Percentiles rank a stretch among this genome's conserved stretches.
Evolutionary conservation across 306 rosid genomes (phyloP).

Genomic region (Mucuna pruriens): DNA sequence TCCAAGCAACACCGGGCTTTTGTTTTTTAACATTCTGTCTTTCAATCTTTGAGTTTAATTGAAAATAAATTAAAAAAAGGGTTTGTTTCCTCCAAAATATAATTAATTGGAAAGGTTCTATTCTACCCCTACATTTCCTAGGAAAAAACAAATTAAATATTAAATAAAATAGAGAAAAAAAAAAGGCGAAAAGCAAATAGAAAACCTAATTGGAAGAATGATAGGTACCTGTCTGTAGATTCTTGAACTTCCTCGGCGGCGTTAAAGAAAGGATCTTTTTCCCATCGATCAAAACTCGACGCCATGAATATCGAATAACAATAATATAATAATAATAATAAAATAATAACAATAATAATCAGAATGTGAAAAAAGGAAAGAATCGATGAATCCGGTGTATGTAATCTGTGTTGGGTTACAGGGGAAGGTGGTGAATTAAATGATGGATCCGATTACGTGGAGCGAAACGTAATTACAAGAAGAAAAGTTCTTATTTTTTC

Average conservation of each 20-base stretch:
- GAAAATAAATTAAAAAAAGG: neutral
- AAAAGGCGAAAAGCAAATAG: neutral
- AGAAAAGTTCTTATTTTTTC: neutral
- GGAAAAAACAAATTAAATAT: neutral
- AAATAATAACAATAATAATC: neutral
- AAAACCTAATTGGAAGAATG: neutral
- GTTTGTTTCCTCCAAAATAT: neutral
- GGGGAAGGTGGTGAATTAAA: neutral
- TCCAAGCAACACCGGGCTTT: neutral
- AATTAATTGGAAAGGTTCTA: slow-evolving; percentile 5
- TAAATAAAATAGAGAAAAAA: neutral
- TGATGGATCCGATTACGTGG: neutral
- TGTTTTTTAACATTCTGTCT: neutral
- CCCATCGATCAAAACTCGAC: slow-evolving; percentile 93
- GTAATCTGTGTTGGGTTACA: neutral
- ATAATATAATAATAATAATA: neutral
- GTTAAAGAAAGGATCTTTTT: slow-evolving; percentile 91
- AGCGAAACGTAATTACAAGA: neutral
- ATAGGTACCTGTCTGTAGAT: slow-evolving; percentile 84
- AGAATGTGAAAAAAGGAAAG: neutral
- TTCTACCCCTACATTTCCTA: neutral
- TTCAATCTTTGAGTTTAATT: neutral
- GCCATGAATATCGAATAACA: slow-evolving; percentile 57
- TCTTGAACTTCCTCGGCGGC: slow-evolving; percentile 98
- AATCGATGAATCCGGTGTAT: neutral